These are phyloP conservation scores for Aspergillus fischeri DNA, from an alignment of 2,329 filamentous ascomycete species.

Conservation along the genomic window DNA sequence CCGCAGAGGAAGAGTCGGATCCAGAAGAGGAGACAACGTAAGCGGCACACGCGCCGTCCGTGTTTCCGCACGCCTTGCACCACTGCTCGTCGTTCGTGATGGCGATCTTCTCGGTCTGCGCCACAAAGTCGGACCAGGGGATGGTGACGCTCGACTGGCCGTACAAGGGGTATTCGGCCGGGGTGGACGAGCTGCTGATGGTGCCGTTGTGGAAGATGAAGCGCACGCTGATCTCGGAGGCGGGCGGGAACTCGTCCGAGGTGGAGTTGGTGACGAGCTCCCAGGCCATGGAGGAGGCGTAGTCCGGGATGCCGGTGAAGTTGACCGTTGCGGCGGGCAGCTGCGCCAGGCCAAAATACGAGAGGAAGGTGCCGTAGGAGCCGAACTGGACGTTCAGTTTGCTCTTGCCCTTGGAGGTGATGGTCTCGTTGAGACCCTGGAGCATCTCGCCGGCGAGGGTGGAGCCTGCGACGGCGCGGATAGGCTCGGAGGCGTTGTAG, in stretches of 20 bases:
- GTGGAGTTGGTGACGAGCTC: conserved; percentile 60
- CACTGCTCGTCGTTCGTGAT: conserved; percentile 63
- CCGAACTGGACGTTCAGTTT: conserved; percentile 56
- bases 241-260: conserved; percentile 38
- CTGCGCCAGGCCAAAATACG: conserved; percentile 58
- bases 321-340: conserved; percentile 49
- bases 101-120: conserved; percentile 61
- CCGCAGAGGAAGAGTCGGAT: conserved; percentile 22
- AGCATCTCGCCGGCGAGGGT: conserved; percentile 62
- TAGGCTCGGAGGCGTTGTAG: conserved; percentile 60
- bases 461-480: conserved; percentile 53
- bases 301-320: conserved; percentile 77
- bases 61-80: conserved; percentile 73
- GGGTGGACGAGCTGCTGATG: conserved; percentile 41
- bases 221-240: conserved; percentile 53
- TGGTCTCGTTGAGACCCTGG: conserved; percentile 41
- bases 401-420: conserved; percentile 33
- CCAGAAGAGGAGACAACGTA: conserved; percentile 30
- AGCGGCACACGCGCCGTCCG: conserved; percentile 61
- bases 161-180: conserved; percentile 56
- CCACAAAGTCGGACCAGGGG: conserved; percentile 65
- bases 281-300: conserved; percentile 76
- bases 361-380: conserved; percentile 57
- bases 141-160: conserved; percentile 55
- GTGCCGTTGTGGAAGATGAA: conserved; percentile 63